phyloP scores from a whole-genome alignment of 495 filamentous ascomycete species.

The Cercophora samala region DNA sequence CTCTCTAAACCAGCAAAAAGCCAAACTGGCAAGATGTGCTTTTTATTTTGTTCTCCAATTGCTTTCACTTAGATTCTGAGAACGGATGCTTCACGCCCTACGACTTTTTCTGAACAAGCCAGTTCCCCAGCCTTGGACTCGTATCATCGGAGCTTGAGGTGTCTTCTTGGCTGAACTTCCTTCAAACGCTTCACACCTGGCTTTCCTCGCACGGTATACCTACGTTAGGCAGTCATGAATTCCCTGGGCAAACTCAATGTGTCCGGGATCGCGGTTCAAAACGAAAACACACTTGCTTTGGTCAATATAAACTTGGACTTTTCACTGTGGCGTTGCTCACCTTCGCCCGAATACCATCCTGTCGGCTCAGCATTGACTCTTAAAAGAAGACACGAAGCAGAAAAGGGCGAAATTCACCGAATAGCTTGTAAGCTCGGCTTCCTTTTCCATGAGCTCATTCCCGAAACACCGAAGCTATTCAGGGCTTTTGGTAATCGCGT shows the following conservation, averaged over 20 bases:
- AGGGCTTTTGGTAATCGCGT: background rate
- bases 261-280: background rate
- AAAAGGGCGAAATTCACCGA: background rate
- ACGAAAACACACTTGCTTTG: background rate
- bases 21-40: too few species aligned
- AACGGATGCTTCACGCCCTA: too few species aligned
- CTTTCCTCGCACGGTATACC: too few species aligned
- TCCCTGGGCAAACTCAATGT: background rate
- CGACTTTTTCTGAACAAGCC: too few species aligned
- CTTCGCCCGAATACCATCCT: background rate
- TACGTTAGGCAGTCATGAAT: background rate
- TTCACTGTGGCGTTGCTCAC: background rate
- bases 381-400: background rate
- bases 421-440: background rate
- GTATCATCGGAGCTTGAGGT: too few species aligned
- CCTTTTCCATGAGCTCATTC: background rate
- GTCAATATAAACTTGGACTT: slow-evolving; percentile 4
- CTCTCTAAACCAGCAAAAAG: too few species aligned
- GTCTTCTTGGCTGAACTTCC: too few species aligned
- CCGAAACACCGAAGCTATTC: background rate
- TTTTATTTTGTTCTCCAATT: too few species aligned
- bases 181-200: too few species aligned
- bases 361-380: background rate
- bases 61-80: too few species aligned
- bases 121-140: too few species aligned